A percentile compares a stretch with the other conserved stretches of the same genome.
Conservation (phyloP, 257 asterid genomes). For the Forsythia suspensa region DNA sequence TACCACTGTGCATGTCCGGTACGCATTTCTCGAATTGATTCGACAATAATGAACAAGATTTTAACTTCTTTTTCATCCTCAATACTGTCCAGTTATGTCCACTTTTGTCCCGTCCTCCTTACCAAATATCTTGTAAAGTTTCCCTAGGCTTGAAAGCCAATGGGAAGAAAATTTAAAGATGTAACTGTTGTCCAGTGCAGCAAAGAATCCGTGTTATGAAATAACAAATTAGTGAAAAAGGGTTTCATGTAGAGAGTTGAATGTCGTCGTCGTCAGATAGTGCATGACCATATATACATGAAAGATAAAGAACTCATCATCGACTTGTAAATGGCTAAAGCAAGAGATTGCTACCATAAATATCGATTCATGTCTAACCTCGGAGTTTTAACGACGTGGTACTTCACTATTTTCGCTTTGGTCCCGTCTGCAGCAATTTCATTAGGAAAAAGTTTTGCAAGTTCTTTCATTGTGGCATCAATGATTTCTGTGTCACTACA, state of each 20-base stretch:
- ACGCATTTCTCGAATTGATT: neutral
- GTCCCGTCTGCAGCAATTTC: conserved; percentile 93
- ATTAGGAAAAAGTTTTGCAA: conserved; percentile 85
- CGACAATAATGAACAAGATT: neutral
- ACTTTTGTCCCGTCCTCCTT: neutral
- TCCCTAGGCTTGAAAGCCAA: neutral
- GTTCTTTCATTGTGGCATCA: conserved; percentile 96
- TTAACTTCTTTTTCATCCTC: neutral
- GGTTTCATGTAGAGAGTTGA: too few species aligned
- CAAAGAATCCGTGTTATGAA: neutral
- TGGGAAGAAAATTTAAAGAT: neutral
- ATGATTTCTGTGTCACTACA: conserved; percentile 79
- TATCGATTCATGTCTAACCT: conserved; percentile 46
- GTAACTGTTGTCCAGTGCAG: neutral
- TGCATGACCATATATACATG: neutral
- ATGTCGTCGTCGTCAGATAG: neutral
- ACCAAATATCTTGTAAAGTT: neutral
- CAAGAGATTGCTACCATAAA: neutral
- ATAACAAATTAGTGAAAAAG: too few species aligned
- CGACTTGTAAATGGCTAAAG: neutral
- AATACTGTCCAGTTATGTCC: neutral
- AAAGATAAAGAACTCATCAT: neutral
- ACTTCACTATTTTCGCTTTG: conserved; percentile 93
- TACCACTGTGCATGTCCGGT: neutral
- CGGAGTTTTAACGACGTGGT: conserved; percentile 91